Evolutionary conservation across 257 asterid genomes (phyloP).

Genomic region (Nicotiana tabacum): DNA sequence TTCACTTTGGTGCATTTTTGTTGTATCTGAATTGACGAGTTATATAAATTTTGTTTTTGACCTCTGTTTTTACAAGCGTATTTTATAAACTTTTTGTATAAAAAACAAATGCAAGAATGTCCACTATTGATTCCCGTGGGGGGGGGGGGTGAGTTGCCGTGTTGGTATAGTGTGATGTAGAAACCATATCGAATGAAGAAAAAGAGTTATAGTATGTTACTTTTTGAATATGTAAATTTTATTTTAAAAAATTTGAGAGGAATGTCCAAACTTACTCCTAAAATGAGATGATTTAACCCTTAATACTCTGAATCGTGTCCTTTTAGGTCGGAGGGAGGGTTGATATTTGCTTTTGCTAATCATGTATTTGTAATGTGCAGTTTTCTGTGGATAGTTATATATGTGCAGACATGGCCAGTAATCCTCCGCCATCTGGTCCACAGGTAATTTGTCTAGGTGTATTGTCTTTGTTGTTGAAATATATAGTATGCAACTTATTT

Average conservation of each 20-base stretch:
- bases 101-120: background rate
- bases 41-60: background rate
- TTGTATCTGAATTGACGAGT: background rate
- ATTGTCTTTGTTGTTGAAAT: background rate
- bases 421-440: slow-evolving; percentile 78
- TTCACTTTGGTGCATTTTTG: background rate
- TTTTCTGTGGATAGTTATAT: slow-evolving; percentile 10
- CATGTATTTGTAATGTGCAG: slow-evolving; percentile 20
- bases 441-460: slow-evolving; percentile 37
- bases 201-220: background rate
- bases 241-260: background rate
- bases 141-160: background rate
- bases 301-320: background rate
- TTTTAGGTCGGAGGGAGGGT: background rate
- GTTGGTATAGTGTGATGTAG: background rate
- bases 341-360: slow-evolving; percentile 8
- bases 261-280: background rate
- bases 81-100: background rate
- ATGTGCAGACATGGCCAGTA: slow-evolving; percentile 54
- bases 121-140: background rate
- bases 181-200: background rate
- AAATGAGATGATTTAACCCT: background rate
- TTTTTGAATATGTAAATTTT: background rate
- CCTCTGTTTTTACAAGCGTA: too few relatives aligned
- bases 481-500: background rate